Evolutionary conservation across 1,139 yeast genomes (phyloP).

Genomic region (Geotrichum reessii): DNA sequence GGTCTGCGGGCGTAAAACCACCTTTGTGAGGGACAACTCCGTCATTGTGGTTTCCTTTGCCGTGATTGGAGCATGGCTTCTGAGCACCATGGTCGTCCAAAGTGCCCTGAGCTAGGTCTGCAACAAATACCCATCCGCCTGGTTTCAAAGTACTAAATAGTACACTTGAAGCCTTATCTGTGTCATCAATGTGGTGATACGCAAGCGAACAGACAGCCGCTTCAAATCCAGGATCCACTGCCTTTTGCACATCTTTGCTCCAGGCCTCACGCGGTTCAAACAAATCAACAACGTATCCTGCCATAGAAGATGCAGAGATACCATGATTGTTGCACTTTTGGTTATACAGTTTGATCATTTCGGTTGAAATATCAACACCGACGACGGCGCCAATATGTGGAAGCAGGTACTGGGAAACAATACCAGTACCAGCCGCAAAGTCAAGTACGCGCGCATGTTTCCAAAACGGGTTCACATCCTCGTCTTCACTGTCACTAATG

Average conservation of each 20-base stretch:
- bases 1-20: conserved; percentile 20
- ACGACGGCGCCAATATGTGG: conserved; percentile 26
- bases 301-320: conserved; percentile 23
- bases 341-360: conserved; percentile 29
- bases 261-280: conserved; percentile 8
- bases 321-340: conserved; percentile 27
- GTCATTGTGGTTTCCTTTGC: conserved; percentile 7
- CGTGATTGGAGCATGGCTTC: neutral
- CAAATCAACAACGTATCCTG: conserved; percentile 23
- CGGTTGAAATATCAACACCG: conserved; percentile 31
- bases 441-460: conserved; percentile 28
- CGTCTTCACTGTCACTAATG: conserved; percentile 9
- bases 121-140: conserved; percentile 28
- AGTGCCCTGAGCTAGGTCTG: conserved; percentile 22
- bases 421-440: conserved; percentile 34
- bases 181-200: conserved; percentile 31
- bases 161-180: conserved; percentile 22
- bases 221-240: conserved; percentile 25
- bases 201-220: conserved; percentile 29
- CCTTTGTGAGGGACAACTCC: conserved; percentile 24
- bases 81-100: conserved; percentile 5
- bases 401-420: conserved; percentile 28
- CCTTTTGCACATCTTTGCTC: conserved; percentile 21
- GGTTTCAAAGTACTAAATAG: conserved; percentile 23
- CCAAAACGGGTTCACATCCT: conserved; percentile 19